Evolutionary conservation across 352 stramenopile genomes (phyloP), one percentile per base, ranked within the genome.

Genomic region (Phytophthora idaei): DNA sequence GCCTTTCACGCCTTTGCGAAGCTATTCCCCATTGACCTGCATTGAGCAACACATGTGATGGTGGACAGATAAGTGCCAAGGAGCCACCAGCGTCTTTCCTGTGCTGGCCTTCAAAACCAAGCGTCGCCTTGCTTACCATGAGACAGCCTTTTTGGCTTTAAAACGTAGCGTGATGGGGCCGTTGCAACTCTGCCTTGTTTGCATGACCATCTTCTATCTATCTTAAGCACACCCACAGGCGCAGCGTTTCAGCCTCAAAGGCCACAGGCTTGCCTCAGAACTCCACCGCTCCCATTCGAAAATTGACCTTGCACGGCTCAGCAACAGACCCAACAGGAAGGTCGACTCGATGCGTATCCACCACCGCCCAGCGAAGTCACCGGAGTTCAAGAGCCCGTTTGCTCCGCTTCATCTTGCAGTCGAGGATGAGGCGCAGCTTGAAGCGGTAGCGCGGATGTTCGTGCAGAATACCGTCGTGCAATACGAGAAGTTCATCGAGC

Each of bases 351-450:
- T 77, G 69, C 69, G 59, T 59, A 73, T 71, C 42, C 65, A 74
- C 59, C 59, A 65, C 45, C 66, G 53, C 12, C 29, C 59, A 28
- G 7, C 50, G 8, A 71, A 71, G 44, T 52, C 65, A 27, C 57
- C 67, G 1, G 61, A 74, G 31, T 87, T 80, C 67, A 67, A 68
- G 64, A 89, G 59, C 56, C 82, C 82, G 47, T 90, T 90, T 55
- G 56, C 59, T 8, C 69, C 71, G 6, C 61, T 87, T 2, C 64
- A 76, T 29, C 67, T 90, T 32, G 64, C 71, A 7, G 45, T 57
- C 4, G 74, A 74, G 49, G 77, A 86, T 61, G 67, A 76, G 47
- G 50, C 51, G 14, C 73, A 84, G 28, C 74, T 90, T 7, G 73
- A 78, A 45, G 59, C 50, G 3, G 63, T 87, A 6, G 70, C 81